Conservation (phyloP, 1,284 basidiomycete genomes). For the Leccinum huronense region DNA sequence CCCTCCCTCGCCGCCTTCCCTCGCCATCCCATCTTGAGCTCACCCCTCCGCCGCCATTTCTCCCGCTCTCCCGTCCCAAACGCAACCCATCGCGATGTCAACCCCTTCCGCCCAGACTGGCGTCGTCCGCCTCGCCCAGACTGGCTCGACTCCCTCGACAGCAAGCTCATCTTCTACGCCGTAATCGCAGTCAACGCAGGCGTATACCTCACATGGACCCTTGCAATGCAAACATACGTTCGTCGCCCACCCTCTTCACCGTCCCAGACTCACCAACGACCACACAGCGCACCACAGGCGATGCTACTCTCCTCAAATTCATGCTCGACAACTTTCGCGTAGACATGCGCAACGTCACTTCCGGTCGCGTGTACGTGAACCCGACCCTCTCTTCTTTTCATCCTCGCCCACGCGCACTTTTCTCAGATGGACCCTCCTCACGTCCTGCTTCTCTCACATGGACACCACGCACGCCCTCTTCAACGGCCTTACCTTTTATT, state of each 20-base stretch:
- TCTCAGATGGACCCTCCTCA: conserved; percentile 77
- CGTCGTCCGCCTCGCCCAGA: conserved; percentile 30
- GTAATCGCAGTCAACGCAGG: conserved; percentile 47
- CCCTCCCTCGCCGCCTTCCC: neutral
- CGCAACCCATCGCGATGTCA: conserved; percentile 29
- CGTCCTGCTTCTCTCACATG: conserved; percentile 73
- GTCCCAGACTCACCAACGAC: conserved; percentile 1
- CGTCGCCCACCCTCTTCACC: conserved; percentile 21
- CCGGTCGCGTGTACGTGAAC: conserved; percentile 64
- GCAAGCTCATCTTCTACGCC: conserved; percentile 41
- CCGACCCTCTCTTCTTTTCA: neutral
- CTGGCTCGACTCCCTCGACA: conserved; percentile 42
- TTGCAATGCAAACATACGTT: conserved; percentile 40
- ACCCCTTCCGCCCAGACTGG: conserved; percentile 20
- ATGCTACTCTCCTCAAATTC: conserved; percentile 52
- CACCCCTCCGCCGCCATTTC: conserved; percentile 21
- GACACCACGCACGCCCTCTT: conserved; percentile 65
- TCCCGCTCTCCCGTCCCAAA: conserved; percentile 14
- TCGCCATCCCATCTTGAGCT: conserved; percentile 6
- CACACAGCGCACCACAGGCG: conserved; percentile 36
- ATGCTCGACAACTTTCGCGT: conserved; percentile 71
- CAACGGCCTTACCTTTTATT: conserved; percentile 80
- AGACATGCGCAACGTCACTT: conserved; percentile 61
- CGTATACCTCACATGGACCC: conserved; percentile 45
- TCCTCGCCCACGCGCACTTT: conserved; percentile 7